A percentile compares a stretch with the other conserved stretches of the same genome.
Evolutionary conservation across 1,284 basidiomycete species (phyloP).

Genomic region (Vanrija sp.): DNA sequence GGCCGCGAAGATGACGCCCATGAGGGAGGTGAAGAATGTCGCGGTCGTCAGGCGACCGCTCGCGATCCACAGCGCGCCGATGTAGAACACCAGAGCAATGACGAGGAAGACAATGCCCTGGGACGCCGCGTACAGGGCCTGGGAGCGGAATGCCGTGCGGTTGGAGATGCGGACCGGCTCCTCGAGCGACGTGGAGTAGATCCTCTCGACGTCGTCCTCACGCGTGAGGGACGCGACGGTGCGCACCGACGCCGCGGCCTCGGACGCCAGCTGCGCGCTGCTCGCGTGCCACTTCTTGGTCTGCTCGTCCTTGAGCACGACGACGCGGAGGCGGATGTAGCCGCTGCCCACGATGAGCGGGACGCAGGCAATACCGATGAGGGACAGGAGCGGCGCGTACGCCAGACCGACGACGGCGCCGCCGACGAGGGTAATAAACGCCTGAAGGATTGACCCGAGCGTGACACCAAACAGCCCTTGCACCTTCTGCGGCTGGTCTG

Average conservation of each 20-base stretch:
- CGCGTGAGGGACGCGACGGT: slow-evolving; percentile 85
- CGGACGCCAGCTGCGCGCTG: slow-evolving; percentile 79
- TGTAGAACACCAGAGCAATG: slow-evolving; percentile 66
- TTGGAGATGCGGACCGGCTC: slow-evolving; percentile 64
- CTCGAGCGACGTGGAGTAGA: slow-evolving; percentile 71
- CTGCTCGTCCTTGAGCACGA: slow-evolving; percentile 74
- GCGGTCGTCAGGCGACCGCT: slow-evolving; percentile 58
- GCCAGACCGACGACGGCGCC: slow-evolving; percentile 71
- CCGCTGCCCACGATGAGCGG: slow-evolving; percentile 81
- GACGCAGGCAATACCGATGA: slow-evolving; percentile 62
- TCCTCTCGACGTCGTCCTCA: slow-evolving; percentile 68
- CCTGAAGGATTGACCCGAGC: slow-evolving; percentile 80
- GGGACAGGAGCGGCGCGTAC: slow-evolving; percentile 54
- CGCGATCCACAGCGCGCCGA: slow-evolving; percentile 52
- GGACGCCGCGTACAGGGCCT: slow-evolving; percentile 70
- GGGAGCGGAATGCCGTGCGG: slow-evolving; percentile 65
- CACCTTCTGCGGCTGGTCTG: slow-evolving; percentile 87
- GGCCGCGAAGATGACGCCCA: slow-evolving; percentile 51
- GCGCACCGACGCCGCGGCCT: slow-evolving; percentile 84
- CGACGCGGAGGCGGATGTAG: slow-evolving; percentile 69
- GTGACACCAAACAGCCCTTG: slow-evolving; percentile 86
- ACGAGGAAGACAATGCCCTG: slow-evolving; percentile 77
- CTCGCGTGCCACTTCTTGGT: slow-evolving; percentile 80
- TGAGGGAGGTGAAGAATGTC: slow-evolving; percentile 78
- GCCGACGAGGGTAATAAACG: slow-evolving; percentile 66